Conservation (phyloP, 2,329 filamentous ascomycete species). For the Cercospora canescens region DNA sequence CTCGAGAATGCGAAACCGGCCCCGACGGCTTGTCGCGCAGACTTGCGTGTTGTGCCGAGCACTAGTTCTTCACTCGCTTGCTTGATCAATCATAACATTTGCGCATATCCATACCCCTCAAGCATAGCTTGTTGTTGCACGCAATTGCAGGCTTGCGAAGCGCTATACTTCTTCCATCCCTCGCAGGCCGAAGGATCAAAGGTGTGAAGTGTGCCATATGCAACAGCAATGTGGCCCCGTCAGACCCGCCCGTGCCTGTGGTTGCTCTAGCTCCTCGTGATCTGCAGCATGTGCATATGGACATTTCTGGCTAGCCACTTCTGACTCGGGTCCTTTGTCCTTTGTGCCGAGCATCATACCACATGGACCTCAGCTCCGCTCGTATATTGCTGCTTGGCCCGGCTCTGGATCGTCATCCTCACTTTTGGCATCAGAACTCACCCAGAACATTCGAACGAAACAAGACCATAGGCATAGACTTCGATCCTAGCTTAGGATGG, state of each 20-base stretch:
- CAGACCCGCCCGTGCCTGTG: slow-evolving; percentile 16
- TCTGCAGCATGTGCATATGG: slow-evolving; percentile 18
- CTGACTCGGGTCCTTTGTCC: slow-evolving; percentile 15
- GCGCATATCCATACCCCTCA: background rate
- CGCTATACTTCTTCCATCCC: background rate
- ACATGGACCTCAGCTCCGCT: slow-evolving; percentile 13
- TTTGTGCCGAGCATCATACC: slow-evolving; percentile 16
- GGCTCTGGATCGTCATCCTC: background rate
- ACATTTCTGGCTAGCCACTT: slow-evolving; percentile 9
- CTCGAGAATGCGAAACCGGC: background rate
- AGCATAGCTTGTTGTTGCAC: background rate
- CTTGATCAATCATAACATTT: background rate
- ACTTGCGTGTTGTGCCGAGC: background rate
- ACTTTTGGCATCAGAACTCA: background rate
- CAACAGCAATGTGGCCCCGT: slow-evolving; percentile 20
- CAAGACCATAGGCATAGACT: background rate
- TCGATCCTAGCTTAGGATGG: slow-evolving; percentile 18
- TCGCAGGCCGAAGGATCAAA: slow-evolving; percentile 21
- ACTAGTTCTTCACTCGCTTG: background rate
- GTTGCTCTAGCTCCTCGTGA: slow-evolving; percentile 16
- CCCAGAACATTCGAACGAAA: background rate
- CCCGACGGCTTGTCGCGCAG: background rate
- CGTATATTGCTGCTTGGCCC: slow-evolving; percentile 2
- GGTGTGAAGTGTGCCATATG: slow-evolving; percentile 14
- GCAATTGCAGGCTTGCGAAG: background rate